phyloP scores from a whole-genome alignment of 768 basidiomycete genomes.

The Pleurotus platypus region DNA sequence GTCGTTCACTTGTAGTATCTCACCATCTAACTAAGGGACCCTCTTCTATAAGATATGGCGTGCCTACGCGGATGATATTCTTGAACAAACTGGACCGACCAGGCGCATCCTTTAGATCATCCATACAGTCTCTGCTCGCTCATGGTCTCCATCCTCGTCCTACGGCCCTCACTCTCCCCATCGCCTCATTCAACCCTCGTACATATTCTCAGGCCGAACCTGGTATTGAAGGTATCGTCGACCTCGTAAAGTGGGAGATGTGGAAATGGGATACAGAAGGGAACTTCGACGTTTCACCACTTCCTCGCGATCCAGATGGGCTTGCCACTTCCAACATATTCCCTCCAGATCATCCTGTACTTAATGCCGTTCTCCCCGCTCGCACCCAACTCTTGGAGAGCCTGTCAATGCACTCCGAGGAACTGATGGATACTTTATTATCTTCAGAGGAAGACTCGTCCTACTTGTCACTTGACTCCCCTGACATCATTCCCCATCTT shows the following conservation, averaged over 20 bases:
- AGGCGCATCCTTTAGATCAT: conserved; percentile 75
- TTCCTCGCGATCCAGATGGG: conserved; percentile 49
- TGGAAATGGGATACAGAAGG: conserved; percentile 70
- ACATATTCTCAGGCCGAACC: conserved; percentile 75
- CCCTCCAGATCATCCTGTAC: conserved; percentile 59
- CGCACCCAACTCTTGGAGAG: conserved; percentile 72
- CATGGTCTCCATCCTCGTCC: conserved; percentile 77
- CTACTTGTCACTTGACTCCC: conserved; percentile 57
- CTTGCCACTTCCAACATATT: conserved; percentile 42
- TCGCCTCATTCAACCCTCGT: conserved; percentile 68
- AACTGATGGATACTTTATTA: conserved; percentile 73
- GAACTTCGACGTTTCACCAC: conserved; percentile 33
- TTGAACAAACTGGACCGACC: conserved; percentile 87
- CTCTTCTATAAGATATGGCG: conserved; percentile 58
- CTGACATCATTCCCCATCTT: conserved; percentile 57
- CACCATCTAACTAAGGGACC: conserved; percentile 3
- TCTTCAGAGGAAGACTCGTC: conserved; percentile 52
- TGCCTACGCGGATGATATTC: conserved; percentile 74
- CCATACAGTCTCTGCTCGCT: conserved; percentile 67
- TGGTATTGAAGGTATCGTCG: conserved; percentile 80
- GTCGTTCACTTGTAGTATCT: conserved; percentile 14
- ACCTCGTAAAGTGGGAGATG: conserved; percentile 79
- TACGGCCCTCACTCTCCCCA: conserved; percentile 63
- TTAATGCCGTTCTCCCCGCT: conserved; percentile 63
- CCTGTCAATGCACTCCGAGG: conserved; percentile 76